A percentile compares a stretch with the other conserved stretches of the same genome.
Evolutionary conservation across 305 asterid genomes (phyloP).

Genomic region (Fraxinus latifolia): DNA sequence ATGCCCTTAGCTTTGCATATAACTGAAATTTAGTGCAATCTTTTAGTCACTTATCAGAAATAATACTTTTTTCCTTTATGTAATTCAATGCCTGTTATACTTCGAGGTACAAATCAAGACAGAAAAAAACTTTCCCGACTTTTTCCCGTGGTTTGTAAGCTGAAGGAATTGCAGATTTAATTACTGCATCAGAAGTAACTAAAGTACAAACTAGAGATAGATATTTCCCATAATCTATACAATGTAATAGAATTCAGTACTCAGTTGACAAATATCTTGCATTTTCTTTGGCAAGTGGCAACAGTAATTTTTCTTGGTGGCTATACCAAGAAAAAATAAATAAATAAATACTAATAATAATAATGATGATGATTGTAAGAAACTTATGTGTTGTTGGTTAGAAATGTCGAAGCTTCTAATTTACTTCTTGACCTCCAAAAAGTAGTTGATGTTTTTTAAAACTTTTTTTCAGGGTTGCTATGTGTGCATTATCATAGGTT

Average conservation of each 20-base stretch:
- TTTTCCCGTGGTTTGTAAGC: neutral
- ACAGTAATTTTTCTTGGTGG: conserved; percentile 1
- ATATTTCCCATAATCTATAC: neutral
- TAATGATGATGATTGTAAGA: neutral
- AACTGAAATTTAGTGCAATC: neutral
- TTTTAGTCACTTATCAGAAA: neutral
- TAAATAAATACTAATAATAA: too few species aligned
- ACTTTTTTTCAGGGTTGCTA: conserved; percentile 76
- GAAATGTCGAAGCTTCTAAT: neutral
- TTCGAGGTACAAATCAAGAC: neutral
- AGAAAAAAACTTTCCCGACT: neutral
- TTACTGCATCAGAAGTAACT: neutral
- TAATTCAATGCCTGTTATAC: neutral
- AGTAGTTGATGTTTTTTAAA: conserved; percentile 20
- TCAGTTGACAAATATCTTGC: neutral
- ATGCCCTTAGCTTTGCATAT: neutral
- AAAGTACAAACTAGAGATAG: neutral
- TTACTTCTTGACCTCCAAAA: conserved; percentile 1
- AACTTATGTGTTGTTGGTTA: neutral
- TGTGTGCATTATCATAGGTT: conserved; percentile 85
- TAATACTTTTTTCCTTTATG: neutral
- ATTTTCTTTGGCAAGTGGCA: neutral
- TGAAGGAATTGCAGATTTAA: neutral
- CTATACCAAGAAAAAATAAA: neutral
- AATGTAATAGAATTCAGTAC: neutral